A percentile compares a stretch with the other conserved stretches of the same genome.
Conservation (phyloP, 2,329 filamentous ascomycete species). For the Calonectria pseudoturangicola region DNA sequence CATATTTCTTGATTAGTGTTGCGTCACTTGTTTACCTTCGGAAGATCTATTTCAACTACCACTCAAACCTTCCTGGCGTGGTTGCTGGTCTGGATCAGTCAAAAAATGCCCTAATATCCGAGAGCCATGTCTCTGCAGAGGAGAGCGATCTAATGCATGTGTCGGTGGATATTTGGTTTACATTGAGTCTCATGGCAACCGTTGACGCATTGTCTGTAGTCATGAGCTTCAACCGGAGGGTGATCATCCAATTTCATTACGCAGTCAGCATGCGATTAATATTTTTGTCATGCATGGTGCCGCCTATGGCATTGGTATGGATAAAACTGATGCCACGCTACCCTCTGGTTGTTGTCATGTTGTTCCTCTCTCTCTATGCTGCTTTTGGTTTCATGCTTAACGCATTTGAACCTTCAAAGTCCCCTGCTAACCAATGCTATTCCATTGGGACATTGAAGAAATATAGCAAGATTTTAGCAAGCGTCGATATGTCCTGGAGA, state of each 20-base stretch:
- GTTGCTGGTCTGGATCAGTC: too few relatives aligned
- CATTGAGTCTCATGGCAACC: neutral
- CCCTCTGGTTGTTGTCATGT: neutral
- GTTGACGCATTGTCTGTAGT: neutral
- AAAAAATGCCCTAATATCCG: too few relatives aligned
- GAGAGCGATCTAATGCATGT: too few relatives aligned
- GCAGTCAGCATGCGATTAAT: neutral
- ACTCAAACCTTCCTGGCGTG: too few relatives aligned
- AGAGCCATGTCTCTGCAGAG: too few relatives aligned
- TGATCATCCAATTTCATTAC: slow-evolving; percentile 1
- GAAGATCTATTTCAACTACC: neutral
- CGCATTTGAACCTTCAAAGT: neutral
- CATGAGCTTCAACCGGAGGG: neutral
- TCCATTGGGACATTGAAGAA: neutral
- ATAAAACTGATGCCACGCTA: neutral
- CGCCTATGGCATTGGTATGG: neutral
- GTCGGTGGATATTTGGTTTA: neutral
- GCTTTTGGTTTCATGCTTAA: neutral
- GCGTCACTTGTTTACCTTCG: neutral
- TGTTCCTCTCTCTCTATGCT: neutral
- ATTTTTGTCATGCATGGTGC: neutral
- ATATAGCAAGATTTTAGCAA: neutral
- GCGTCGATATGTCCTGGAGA: neutral
- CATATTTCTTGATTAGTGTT: neutral
- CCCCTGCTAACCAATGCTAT: too few relatives aligned